Base-by-base conservation (phyloP, 768 basidiomycete genomes). In the Clitopilus passeckerianus region DNA sequence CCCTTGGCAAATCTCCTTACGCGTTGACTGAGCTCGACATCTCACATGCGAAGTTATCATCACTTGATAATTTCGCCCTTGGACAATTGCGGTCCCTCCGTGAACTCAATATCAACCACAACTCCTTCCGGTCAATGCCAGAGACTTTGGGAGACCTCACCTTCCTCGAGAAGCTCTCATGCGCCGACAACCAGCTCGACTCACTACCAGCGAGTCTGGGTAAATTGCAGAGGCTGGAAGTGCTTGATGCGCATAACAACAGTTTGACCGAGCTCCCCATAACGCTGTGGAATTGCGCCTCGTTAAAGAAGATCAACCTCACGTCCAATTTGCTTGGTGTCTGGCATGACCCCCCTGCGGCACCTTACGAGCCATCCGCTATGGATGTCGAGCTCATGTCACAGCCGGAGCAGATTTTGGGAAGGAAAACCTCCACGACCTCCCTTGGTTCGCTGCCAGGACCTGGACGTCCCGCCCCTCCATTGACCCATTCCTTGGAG, bases 221-320 rank as follows among this genome's bases (percentile, higher is more conserved):
- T 14, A 77, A 77, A 8, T 77, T 98, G 50, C 84, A 85, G 72
- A 86, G 84, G 44, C 81, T 98, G 9, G 83, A 87, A 63, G 76
- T 73, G 1, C 79, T 99, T 43, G 93, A 97, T 64, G 89, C 89
- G 1, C 95, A 98, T 68, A 95, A 92, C 69, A 99, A 98, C 75
- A 89, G 87, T 64, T 77, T 98, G 52, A 83, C 79, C 5, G 85
- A 87, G 64, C 74, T 98, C 0, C 93, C 95, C 0, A 73, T 74
- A 18, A 76, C 83, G 34, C 70, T 99, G 1, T 99, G 97, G 97
- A 82, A 86, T 37, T 98, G 95, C 71, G 77, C 84, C 0, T 83
- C 80, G 5, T 76, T 99, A 57, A 69, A 72, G 44, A 77, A 80
- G 43, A 81, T 98, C 68, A 98, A 98, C 67, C 83, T 89, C 41